Evolutionary conservation across 495 filamentous ascomycete species (phyloP), one percentile per base, ranked within the genome.

Genomic region (Daldinia childiae): DNA sequence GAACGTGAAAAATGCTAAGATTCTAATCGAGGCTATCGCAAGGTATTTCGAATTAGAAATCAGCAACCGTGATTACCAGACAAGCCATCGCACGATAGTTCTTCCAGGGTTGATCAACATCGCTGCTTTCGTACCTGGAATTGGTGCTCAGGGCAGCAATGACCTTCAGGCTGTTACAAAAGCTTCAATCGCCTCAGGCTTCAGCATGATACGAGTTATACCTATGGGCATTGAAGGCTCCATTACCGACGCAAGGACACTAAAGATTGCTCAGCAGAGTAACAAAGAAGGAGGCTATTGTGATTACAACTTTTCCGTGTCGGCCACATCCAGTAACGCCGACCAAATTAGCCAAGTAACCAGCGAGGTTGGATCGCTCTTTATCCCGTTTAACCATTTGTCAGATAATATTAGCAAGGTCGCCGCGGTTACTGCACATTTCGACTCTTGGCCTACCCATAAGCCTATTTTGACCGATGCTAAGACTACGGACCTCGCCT

Each of bases 1-100:
- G 54, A 99, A 99, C 76, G 95, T 99, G 75, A 99, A 99, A 87
- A 99, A 98, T 74, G 95, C 95, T 43, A 99, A 99, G 85, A 91
- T 99, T 61, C 79, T 99, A 50, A 91, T 99, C 70, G 95, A 99
- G 79, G 95, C 95, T 15, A 91, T 99, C 69, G 89, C 94, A 60
- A 88, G 95, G 41, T 89, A 96, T 77, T 97, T 91, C 74, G 89
- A 93, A 67, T 83, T 99, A 39, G 87, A 93, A 39, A 88, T 98
- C 67, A 86, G 88, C 77, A 89, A 89, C 43, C 86, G 92, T 64
- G 95, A 99, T 77, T 97, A 90, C 81, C 92, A 97, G 84, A 94
- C 93, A 38, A 93, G 91, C 78, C 92, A 94, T 75, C 89, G 90
- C 62, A 91, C 91, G 9, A 83, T 93, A 39, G 85, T 89, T 27